Conservation (phyloP, 805 yeast species). For the Kodamaea kaohsiungensis region DNA sequence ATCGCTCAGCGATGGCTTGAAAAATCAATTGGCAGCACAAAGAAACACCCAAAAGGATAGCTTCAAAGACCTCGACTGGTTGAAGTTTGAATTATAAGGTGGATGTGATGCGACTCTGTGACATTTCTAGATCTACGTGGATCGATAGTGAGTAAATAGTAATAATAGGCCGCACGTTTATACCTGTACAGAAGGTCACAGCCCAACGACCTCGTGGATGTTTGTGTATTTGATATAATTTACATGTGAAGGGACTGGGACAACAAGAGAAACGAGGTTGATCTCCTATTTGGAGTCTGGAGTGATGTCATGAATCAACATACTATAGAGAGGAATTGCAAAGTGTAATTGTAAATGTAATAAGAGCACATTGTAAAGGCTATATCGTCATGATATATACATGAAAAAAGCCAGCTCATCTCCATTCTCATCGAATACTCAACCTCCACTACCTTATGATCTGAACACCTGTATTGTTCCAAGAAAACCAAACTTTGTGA, state of each 20-base stretch:
- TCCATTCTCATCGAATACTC: too few species aligned
- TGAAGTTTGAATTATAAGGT: conserved; percentile 28
- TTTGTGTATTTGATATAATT: neutral
- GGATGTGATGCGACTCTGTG: neutral
- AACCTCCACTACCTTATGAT: neutral
- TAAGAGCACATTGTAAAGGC: too few species aligned
- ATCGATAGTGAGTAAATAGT: neutral
- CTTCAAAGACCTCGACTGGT: conserved; percentile 31
- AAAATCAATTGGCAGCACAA: conserved; percentile 7
- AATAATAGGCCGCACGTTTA: neutral
- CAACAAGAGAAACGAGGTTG: too few species aligned
- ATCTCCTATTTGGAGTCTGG: too few species aligned
- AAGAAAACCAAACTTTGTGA: neutral
- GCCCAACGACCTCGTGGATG: neutral
- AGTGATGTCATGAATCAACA: too few species aligned
- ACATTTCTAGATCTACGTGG: neutral
- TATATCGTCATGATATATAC: too few species aligned
- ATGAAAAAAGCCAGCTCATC: too few species aligned
- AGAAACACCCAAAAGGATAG: conserved; percentile 16
- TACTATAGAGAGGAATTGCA: too few species aligned
- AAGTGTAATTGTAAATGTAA: neutral
- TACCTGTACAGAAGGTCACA: neutral
- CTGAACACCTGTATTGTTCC: neutral
- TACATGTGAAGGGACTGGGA: neutral
- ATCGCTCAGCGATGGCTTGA: conserved; percentile 10